Evolutionary conservation across 2,329 filamentous ascomycete genomes (phyloP).

Genomic region (Aspergillus texensis): DNA sequence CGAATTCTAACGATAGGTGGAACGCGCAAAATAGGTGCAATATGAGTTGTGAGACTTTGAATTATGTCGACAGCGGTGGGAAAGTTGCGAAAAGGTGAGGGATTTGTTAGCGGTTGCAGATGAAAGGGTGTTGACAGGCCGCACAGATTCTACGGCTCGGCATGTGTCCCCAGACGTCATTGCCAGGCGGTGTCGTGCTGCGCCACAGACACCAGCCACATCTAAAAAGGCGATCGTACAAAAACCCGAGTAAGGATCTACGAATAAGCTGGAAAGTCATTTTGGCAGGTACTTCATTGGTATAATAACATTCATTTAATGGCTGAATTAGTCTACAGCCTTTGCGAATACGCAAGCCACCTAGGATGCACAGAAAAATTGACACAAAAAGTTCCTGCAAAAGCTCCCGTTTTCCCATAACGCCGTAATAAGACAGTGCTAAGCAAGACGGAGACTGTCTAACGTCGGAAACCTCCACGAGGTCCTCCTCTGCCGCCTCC

Average conservation of each 20-base stretch:
- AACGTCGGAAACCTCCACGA: conserved; percentile 33
- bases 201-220: conserved; percentile 34
- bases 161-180: conserved; percentile 38
- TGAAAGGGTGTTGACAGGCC: conserved; percentile 37
- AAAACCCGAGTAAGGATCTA: neutral
- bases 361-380: conserved; percentile 39
- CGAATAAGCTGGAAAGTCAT: neutral
- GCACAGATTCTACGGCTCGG: conserved; percentile 32
- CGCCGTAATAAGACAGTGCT: conserved; percentile 46
- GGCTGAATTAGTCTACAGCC: conserved; percentile 36
- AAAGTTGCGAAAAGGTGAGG: conserved; percentile 16
- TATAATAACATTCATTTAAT: conserved; percentile 25
- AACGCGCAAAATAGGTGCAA: neutral
- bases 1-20: conserved; percentile 9
- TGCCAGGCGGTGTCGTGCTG: conserved; percentile 31
- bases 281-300: neutral
- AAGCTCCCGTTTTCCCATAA: conserved; percentile 46
- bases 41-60: neutral
- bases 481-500: conserved; percentile 42
- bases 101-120: conserved; percentile 23
- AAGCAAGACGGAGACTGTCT: conserved; percentile 30
- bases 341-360: conserved; percentile 33
- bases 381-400: conserved; percentile 40
- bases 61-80: neutral
- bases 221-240: neutral